Percentiles rank a stretch among this genome's conserved stretches.
Evolutionary conservation across 495 filamentous ascomycete genomes (phyloP).

Genomic region (Hyaloscypha variabilis): DNA sequence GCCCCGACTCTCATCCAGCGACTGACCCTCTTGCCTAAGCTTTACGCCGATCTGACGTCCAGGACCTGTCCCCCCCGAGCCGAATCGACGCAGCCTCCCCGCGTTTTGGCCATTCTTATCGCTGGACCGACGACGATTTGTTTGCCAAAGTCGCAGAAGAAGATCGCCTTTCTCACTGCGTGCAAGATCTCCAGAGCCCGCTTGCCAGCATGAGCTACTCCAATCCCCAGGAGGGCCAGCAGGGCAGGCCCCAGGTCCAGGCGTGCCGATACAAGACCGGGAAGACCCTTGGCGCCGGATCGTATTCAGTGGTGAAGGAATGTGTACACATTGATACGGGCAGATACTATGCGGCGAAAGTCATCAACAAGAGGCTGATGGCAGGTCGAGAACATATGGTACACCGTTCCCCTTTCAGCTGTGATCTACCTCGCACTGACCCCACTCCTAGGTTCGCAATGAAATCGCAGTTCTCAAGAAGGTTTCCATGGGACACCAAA

Average conservation of each 20-base stretch:
- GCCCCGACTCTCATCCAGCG: background rate
- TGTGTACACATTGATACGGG: constrained; percentile 99
- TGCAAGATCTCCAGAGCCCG: background rate
- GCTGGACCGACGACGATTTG: background rate
- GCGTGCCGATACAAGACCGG: constrained; percentile 91
- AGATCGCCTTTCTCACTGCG: background rate
- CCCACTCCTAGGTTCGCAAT: constrained; percentile 75
- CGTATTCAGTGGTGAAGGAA: constrained; percentile 99
- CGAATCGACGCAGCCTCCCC: constrained; percentile 1
- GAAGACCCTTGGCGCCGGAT: constrained; percentile 94
- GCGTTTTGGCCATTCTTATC: background rate
- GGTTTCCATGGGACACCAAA: constrained; percentile 97
- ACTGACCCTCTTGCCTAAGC: background rate
- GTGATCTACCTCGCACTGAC: constrained; percentile 1
- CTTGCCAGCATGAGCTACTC: constrained; percentile 20
- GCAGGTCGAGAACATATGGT: constrained; percentile 98
- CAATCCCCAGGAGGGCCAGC: constrained; percentile 25
- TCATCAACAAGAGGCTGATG: constrained; percentile 99
- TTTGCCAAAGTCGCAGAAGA: constrained; percentile 1
- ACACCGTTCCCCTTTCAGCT: constrained; percentile 27
- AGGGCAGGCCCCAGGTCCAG: constrained; percentile 47
- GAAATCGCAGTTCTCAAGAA: constrained; percentile 96
- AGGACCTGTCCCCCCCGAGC: background rate
- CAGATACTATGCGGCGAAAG: constrained; percentile 97
- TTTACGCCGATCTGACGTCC: background rate